Evolutionary conservation across 208 protist genomes (phyloP).

Genomic region (Acanthamoeba lugdunensis): DNA sequence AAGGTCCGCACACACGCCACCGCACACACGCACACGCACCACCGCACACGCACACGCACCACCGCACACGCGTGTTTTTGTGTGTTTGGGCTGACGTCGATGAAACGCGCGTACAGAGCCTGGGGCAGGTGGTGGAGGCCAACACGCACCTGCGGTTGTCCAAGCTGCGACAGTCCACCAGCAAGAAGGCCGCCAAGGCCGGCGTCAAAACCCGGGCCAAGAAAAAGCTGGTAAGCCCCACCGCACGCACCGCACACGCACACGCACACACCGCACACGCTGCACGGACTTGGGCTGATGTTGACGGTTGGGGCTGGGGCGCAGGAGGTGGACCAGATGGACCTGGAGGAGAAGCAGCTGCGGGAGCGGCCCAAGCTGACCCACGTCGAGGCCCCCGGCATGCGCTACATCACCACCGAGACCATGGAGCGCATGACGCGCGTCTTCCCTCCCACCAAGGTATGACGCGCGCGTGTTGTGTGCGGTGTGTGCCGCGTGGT

Average conservation of each 20-base stretch:
- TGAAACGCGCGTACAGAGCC: not conserved
- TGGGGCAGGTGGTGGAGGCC: not conserved
- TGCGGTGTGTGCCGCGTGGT: no score
- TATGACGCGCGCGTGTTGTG: no score
- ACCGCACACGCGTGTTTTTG: not conserved
- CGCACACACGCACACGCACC: not conserved
- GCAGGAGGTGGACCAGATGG: constrained; percentile 45
- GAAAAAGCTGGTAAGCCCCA: constrained; percentile 23
- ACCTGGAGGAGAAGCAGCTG: not conserved
- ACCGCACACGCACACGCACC: no score
- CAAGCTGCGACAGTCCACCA: not conserved
- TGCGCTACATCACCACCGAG: constrained; percentile 13
- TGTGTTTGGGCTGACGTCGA: no score
- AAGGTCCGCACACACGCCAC: not conserved
- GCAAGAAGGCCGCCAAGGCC: not conserved
- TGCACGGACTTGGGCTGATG: no score
- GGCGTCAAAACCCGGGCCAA: constrained; percentile 34
- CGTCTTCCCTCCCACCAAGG: constrained; percentile 19
- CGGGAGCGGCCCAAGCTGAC: not conserved
- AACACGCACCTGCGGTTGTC: constrained; percentile 44
- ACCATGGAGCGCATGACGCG: constrained; percentile 29
- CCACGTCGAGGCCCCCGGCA: constrained; percentile 1
- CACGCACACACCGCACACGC: not conserved
- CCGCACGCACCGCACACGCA: no score
- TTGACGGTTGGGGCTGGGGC: not conserved